Evolutionary conservation across 371 early-diverging fungal genomes (phyloP), one percentile per base, ranked within the genome.

Genomic region (Modicella reniformis): DNA sequence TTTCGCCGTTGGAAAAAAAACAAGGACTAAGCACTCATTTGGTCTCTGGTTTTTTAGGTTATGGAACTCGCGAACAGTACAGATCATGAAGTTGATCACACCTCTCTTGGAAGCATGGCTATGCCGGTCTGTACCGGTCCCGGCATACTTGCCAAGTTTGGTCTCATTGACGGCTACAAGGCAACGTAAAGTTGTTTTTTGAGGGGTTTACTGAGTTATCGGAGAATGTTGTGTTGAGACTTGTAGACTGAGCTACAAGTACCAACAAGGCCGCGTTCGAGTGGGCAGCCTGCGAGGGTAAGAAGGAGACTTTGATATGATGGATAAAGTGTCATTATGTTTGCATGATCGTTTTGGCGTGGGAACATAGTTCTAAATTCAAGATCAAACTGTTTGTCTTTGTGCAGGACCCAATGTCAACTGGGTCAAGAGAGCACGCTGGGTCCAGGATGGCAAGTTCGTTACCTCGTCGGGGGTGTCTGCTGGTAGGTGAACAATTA

Each of bases 361-460:
- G 56, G 56, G 56, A 55, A 37, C 56, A 12, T n/a, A 6, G 19
- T 33, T 2, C 19, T 55, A 28, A 33, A 44, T 44, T 44, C 12
- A 17, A 12, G n/a, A n/a, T n/a, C n/a, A n/a, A 6, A 10, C 3
- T 44, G 12, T 10, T 44, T 44, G 44, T 44, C 17, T 54, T 54
- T n/a, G n/a, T n/a, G 2, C 37, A 64, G 64, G 56, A 32, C 50
- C 67, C 1, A 59, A 59, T 30, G 67, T 59, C 29, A 28, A 75
- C 21, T 87, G 84, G 84, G 57, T 84, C 40, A 80, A 80, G 40
- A 67, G 81, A 15, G 88, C 86, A 12, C 81, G 88, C 49, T 87
- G 80, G 80, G 85, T 87, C 7, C 62, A 67, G 34, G 86, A 86
- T 60, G 85, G 84, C 25, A 84, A 84, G 34, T 74, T 68, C 47